Evolutionary conservation across 306 rosid species (phyloP), one percentile per base, ranked within the genome.

Genomic region (Notholithocarpus densiflorus): DNA sequence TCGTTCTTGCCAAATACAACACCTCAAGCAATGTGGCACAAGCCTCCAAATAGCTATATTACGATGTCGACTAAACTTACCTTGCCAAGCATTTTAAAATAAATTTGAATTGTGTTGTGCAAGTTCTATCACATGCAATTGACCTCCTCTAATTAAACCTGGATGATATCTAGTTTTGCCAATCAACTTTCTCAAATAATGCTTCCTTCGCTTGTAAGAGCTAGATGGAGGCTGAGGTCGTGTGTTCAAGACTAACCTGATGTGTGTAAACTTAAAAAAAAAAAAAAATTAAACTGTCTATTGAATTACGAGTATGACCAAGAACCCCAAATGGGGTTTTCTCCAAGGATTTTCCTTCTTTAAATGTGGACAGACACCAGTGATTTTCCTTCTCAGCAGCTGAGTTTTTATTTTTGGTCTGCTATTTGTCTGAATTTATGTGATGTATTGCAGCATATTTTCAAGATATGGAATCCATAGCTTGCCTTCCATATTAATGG

Each of bases 391-490:
- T 10, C 2, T 57, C 10, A 11, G 23, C 14, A 21, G 21, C 29
- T 19, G 62, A 20, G 62, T 4, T 56, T 56, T 56, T 56, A 20
- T 56, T 20, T 24, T 57, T n/a, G 23, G 64, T 57, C 64, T 62
- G 43, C 43, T 62, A 62, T 62, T 66, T 4, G 43, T 32, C 48
- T 66, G 72, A 66, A 45, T 66, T 66, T 66, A 9, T 73, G 29
- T 76, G 66, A 29, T 79, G 27, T 71, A 29, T 53, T 86, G 84
- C 85, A 93, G 98, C 43, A 81, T 88, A 31, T 89, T 83, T 81
- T 91, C 98, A 57, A 91, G 77, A 85, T 85, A 90, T 82, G 92
- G 95, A 68, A 87, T 93, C 78, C 89, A 82, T 75, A 85, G 98
- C 84, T 65, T 91, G 77, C 98, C 98, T 2, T 89, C 97, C 4